These are phyloP conservation scores for Apiotrichum laibachii DNA, from an alignment of 1,284 basidiomycete species.

Conservation along the genomic window DNA sequence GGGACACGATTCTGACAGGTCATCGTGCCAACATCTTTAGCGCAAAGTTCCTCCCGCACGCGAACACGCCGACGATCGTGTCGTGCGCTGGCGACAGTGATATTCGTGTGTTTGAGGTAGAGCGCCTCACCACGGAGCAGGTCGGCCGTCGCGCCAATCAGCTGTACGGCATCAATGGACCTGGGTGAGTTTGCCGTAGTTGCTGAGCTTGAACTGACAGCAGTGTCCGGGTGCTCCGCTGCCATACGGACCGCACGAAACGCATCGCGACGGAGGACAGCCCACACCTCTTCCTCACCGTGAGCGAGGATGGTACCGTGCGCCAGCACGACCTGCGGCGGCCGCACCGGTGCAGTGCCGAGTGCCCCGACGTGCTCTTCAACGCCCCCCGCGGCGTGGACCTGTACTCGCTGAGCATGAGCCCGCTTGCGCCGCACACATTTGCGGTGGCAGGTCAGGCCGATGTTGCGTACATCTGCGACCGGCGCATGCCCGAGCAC, in stretches of 20 bases:
- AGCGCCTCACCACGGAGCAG: slow-evolving; percentile 54
- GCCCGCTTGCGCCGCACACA: slow-evolving; percentile 53
- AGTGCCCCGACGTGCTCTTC: slow-evolving; percentile 48
- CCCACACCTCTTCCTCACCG: slow-evolving; percentile 78
- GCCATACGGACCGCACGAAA: slow-evolving; percentile 66
- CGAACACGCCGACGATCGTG: slow-evolving; percentile 48
- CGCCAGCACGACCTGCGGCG: slow-evolving; percentile 82
- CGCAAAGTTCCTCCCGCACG: slow-evolving; percentile 71
- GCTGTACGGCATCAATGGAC: slow-evolving; percentile 34
- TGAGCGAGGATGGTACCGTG: slow-evolving; percentile 71
- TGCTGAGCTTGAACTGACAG: not conserved
- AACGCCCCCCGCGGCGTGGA: slow-evolving; percentile 44
- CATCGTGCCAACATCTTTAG: slow-evolving; percentile 87
- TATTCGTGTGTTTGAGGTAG: slow-evolving; percentile 77
- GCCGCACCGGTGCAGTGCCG: slow-evolving; percentile 42
- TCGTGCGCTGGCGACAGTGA: slow-evolving; percentile 76
- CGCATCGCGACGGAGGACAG: slow-evolving; percentile 78
- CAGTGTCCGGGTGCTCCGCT: slow-evolving; percentile 59
- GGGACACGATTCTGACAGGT: slow-evolving; percentile 66
- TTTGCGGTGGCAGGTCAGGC: slow-evolving; percentile 54
- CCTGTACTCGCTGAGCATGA: slow-evolving; percentile 54
- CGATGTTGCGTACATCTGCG: slow-evolving; percentile 77
- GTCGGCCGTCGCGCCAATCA: slow-evolving; percentile 16
- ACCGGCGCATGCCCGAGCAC: slow-evolving; percentile 72
- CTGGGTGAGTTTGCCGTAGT: slow-evolving; percentile 31